Base-by-base conservation (phyloP, 2,329 filamentous ascomycete genomes). In the Aurifilum marmelostoma region DNA sequence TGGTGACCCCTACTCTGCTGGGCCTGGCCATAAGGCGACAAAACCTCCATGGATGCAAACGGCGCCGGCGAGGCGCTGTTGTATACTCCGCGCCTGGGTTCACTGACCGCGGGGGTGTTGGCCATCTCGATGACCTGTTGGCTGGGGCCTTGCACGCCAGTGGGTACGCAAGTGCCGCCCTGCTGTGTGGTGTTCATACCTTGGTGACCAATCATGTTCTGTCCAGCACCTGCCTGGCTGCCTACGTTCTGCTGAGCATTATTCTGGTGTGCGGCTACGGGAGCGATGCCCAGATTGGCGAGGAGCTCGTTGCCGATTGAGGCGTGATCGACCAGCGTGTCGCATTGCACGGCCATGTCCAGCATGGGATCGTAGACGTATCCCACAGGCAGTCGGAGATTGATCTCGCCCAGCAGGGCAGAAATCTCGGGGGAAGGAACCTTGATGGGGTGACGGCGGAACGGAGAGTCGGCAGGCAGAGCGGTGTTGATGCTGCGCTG, bases 351-450 rank as follows among this genome's bases (percentile, higher is more conserved):
- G 16, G 32, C 61, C 12, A 14, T 14, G 11, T 67, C 39, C 4
- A 54, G 39, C 18, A 66, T 58, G 0, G 69, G 69, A 27, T 71
- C 69, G 18, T 34, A 69, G 27, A 50, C 60, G 21, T 56, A 43
- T 9, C 41, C 59, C 47, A 11, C 18, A 6, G 60, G 61, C 62
- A 43, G 62, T 54, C 21, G 75, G 66, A 74, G 76, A 47, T 77
- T 77, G 0, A 73, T 74, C 47, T 70, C 72, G 0, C 56, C 70
- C 37, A 72, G 18, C 24, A 61, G 29, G 16, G 60, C 11, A 7
- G 61, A 7, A 29, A 68, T 21, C 18, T 47, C 63, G 37, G 67
- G 63, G 12, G 27, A 21, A 2, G 69, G 69, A n/a, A 39, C 58
- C 32, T 18, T 43, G 11, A 66, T 50, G 7, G 21, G 3, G 4